phyloP scores from a whole-genome alignment of 805 yeast genomes.

The Metschnikowia noctiluminum region DNA sequence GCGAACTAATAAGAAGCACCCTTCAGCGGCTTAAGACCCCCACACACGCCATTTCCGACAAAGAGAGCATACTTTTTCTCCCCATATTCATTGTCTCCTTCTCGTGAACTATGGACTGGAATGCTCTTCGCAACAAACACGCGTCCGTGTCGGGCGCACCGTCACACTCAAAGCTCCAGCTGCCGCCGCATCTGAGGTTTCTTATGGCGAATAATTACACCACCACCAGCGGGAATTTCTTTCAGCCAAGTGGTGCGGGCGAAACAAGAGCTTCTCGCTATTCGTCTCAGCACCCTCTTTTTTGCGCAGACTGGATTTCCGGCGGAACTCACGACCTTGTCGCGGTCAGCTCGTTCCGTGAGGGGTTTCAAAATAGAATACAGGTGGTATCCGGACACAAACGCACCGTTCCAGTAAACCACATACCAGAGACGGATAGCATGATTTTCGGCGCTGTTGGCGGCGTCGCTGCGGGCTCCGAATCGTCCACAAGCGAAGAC shows the following conservation, averaged over 20 bases:
- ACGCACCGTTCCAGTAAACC: neutral
- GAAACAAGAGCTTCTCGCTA: constrained; percentile 10
- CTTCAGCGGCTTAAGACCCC: neutral
- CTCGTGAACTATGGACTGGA: constrained; percentile 14
- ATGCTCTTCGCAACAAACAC: constrained; percentile 16
- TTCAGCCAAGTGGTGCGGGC: neutral
- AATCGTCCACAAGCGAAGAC: too few species aligned
- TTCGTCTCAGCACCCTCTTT: constrained; percentile 29
- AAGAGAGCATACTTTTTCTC: neutral
- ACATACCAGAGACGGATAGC: neutral
- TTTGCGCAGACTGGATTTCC: constrained; percentile 34
- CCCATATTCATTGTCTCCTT: neutral
- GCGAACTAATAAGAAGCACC: neutral
- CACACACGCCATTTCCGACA: neutral
- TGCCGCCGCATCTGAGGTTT: constrained; percentile 5
- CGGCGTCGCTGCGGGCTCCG: neutral
- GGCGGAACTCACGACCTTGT: constrained; percentile 41
- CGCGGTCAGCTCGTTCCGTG: constrained; percentile 76
- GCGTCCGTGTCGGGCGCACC: constrained; percentile 12
- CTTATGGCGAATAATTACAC: constrained; percentile 2
- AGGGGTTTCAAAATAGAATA: constrained; percentile 67
- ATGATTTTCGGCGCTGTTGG: neutral
- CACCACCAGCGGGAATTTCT: neutral
- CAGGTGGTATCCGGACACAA: constrained; percentile 42
- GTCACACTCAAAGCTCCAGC: constrained; percentile 6